A percentile compares a stretch with the other conserved stretches of the same genome.
Evolutionary conservation across 305 asterid species (phyloP).

Genomic region (Fraxinus ornus): DNA sequence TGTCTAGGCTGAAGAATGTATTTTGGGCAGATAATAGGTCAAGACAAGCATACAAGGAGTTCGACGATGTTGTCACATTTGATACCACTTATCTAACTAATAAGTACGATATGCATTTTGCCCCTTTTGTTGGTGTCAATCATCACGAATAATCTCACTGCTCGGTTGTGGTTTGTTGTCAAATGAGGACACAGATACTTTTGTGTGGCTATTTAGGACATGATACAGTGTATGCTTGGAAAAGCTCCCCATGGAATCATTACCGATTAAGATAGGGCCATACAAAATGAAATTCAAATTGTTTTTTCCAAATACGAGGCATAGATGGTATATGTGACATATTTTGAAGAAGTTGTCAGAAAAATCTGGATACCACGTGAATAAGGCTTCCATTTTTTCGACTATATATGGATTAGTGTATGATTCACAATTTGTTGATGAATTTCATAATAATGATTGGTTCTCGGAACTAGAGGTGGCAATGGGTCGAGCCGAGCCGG

Average conservation of each 20-base stretch:
- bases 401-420: background rate
- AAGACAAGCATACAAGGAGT: background rate
- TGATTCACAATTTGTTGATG: background rate
- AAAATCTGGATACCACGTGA: background rate
- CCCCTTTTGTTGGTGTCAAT: background rate
- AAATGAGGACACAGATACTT: background rate
- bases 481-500: too few relatives aligned
- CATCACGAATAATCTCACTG: background rate
- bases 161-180: background rate
- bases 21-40: background rate
- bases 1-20: background rate
- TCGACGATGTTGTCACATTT: background rate
- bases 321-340: background rate
- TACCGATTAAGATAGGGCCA: background rate
- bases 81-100: background rate
- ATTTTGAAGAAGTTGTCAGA: background rate
- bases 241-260: background rate
- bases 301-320: background rate
- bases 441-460: background rate
- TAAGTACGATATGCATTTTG: background rate
- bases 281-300: too few relatives aligned
- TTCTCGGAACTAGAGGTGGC: background rate
- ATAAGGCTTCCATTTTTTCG: background rate
- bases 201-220: background rate
- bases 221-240: background rate